A percentile compares a stretch with the other conserved stretches of the same genome.
Evolutionary conservation across 2,329 filamentous ascomycete genomes (phyloP).

Genomic region (Diplodia intermedia): DNA sequence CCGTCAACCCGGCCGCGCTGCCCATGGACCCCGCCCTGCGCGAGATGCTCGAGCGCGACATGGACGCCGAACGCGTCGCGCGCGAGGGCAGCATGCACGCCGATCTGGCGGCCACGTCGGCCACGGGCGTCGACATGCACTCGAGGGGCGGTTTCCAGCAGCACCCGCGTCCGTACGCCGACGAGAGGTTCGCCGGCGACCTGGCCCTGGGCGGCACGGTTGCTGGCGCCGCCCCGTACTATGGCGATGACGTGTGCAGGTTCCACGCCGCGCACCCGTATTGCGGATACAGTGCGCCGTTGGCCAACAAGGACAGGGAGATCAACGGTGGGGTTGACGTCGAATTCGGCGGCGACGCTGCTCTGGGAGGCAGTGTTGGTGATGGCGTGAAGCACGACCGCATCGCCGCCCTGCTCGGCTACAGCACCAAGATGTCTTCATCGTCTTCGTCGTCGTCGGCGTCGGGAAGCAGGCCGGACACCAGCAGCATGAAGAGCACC

Average conservation of each 20-base stretch:
- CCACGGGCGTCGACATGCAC: too few species aligned
- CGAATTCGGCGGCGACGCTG: too few species aligned
- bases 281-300: neutral
- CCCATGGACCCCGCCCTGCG: neutral
- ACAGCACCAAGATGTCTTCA: neutral
- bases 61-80: neutral
- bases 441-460: too few species aligned
- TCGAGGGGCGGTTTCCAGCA: too few species aligned
- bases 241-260: neutral
- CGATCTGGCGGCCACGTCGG: neutral
- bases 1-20: neutral
- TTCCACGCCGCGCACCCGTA: conserved; percentile 10
- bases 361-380: neutral
- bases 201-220: neutral
- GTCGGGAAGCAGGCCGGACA: too few species aligned
- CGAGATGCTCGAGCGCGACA: neutral
- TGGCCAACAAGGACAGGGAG: neutral
- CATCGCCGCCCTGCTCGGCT: neutral
- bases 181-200: conserved; percentile 8
- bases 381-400: neutral
- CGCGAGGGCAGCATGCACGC: neutral
- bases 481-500: neutral
- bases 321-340: neutral
- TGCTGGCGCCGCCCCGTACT: neutral
- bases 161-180: conserved; percentile 4